A percentile compares a stretch with the other conserved stretches of the same genome.
These are phyloP conservation scores for Favolaschia claudopus DNA, from an alignment of 768 basidiomycete species.

Conservation along the genomic window DNA sequence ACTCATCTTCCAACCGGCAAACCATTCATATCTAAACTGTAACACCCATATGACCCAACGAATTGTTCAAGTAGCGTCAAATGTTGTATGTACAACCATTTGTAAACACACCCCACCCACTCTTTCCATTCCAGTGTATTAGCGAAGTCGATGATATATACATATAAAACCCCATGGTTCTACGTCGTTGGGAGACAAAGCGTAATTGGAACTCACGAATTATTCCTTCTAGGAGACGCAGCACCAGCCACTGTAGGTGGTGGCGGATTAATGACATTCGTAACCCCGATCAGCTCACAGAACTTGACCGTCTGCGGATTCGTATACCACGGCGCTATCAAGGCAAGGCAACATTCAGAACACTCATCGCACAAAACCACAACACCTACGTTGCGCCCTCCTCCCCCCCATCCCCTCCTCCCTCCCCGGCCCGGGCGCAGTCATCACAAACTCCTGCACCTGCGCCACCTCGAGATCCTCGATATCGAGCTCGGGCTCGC, in stretches of 20 bases:
- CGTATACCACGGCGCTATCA: slow-evolving; percentile 76
- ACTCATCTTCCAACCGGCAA: neutral
- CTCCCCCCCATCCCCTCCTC: slow-evolving; percentile 41
- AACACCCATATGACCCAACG: too few species aligned
- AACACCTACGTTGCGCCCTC: slow-evolving; percentile 41
- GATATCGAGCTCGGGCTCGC: slow-evolving; percentile 30
- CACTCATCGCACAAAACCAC: neutral
- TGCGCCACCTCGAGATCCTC: slow-evolving; percentile 50
- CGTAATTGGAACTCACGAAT: too few species aligned
- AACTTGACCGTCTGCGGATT: slow-evolving; percentile 93
- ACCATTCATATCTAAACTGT: slow-evolving; percentile 1
- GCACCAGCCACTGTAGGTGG: neutral
- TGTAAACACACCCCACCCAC: too few species aligned
- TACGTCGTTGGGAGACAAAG: too few species aligned
- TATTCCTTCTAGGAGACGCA: too few species aligned
- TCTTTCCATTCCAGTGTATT: too few species aligned
- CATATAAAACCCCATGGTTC: too few species aligned
- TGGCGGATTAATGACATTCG: slow-evolving; percentile 60
- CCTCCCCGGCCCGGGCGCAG: slow-evolving; percentile 63
- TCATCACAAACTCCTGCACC: slow-evolving; percentile 73
- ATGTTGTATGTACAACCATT: too few species aligned
- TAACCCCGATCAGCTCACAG: slow-evolving; percentile 77
- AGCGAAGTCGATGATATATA: too few species aligned
- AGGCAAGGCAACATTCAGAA: slow-evolving; percentile 5
- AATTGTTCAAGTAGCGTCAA: too few species aligned